Base-by-base conservation (phyloP, 1,284 basidiomycete species). In the Golubevia pallescens region DNA sequence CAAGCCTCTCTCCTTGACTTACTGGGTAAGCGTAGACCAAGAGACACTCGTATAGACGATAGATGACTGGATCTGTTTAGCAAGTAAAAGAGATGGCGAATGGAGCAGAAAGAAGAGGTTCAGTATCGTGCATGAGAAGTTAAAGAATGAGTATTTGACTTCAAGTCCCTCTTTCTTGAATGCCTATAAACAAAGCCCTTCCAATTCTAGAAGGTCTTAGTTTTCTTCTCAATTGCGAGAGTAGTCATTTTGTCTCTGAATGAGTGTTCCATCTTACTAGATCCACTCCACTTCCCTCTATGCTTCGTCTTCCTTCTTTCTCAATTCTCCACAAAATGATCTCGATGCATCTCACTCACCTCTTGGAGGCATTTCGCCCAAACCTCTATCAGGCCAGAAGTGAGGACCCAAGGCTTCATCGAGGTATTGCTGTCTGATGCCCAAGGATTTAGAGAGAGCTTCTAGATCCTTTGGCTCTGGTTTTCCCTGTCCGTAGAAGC, bases 401-500 rank as follows among this genome's bases (percentile, higher is more conserved):
- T 68, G 57, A 4, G 63, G 42, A 3, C 80, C 79, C 10, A 83
- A 71, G 6, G 69, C 68, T 14, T 67, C 69, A 6, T 64, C 65
- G 20, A 79, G 62, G 34, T 69, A 64, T 8, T 65, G 60, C 10
- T 65, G 24, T 10, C 57, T 64, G 5, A 83, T 51, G 32, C 75
- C 68, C 24, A 81, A 72, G 0, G 63, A 61, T 8, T 71, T 58
- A 8, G 57, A 24, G n/a, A 83, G 68, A 51, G 66, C 70, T 21
- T 64, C 60, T 8, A 81, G 24, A 20, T 81, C 80, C 14, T 59
- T 28, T 0, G 51, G 2, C 19, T 75, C 75, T 1, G 80, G 80
- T 58, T 81, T 80, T 24, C 78, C 80, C 52, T 83, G 80, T 16
- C 79, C 80, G 58, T 81, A 83, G 51, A 80, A 80, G 67, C 60